A percentile compares a stretch with the other conserved stretches of the same genome.
Evolutionary conservation across 2,329 filamentous ascomycete genomes (phyloP).

Genomic region (Colletotrichum zoysiae): DNA sequence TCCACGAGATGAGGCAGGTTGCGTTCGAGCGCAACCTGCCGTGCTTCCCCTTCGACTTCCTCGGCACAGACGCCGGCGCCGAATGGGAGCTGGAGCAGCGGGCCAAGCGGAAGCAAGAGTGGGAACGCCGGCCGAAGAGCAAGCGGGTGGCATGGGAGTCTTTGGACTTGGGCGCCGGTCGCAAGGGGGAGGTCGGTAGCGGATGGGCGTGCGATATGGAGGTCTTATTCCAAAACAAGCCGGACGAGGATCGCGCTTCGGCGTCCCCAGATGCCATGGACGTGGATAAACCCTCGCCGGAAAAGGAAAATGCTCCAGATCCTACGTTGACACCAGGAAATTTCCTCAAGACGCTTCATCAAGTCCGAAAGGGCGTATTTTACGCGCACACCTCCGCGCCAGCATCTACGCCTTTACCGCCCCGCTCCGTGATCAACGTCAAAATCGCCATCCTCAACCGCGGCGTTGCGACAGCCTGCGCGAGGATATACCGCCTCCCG

Average conservation of each 20-base stretch:
- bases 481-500: conserved; percentile 91
- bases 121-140: conserved; percentile 84
- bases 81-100: conserved; percentile 81
- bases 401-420: conserved; percentile 46
- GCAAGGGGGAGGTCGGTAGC: conserved; percentile 84
- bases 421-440: conserved; percentile 67
- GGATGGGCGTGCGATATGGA: conserved; percentile 91
- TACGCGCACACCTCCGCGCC: conserved; percentile 45
- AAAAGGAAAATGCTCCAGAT: conserved; percentile 42
- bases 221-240: conserved; percentile 64
- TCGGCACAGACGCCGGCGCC: conserved; percentile 82
- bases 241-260: conserved; percentile 1
- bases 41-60: conserved; percentile 90
- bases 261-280: conserved; percentile 33
- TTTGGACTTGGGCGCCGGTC: conserved; percentile 78
- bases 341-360: conserved; percentile 35
- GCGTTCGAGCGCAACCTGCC: conserved; percentile 82
- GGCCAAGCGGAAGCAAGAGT: conserved; percentile 69
- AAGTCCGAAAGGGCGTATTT: conserved; percentile 48
- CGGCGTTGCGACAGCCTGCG: conserved; percentile 78
- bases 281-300: conserved; percentile 36
- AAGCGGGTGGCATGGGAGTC: conserved; percentile 82
- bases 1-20: conserved; percentile 84
- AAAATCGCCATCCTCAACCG: conserved; percentile 76
- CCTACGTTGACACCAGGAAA: conserved; percentile 14